These are phyloP conservation scores for Ceratobasidium sp. DNA, from an alignment of 1,284 basidiomycete species.

Conservation along the genomic window DNA sequence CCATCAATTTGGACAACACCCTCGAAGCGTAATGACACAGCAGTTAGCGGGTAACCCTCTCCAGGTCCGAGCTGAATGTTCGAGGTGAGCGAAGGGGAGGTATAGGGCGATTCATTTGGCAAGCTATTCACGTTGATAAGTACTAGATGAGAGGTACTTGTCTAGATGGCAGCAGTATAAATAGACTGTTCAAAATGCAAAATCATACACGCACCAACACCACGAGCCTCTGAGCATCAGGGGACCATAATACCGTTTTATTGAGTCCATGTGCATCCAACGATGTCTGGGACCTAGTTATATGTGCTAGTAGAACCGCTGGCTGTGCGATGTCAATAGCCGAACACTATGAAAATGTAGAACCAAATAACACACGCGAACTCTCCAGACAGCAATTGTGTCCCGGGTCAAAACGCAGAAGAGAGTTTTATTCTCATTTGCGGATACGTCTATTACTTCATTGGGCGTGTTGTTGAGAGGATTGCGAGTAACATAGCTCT, in stretches of 20 bases:
- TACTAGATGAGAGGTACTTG: conserved; percentile 77
- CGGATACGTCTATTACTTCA: conserved; percentile 63
- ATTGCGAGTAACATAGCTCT: conserved; percentile 61
- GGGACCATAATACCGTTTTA: conserved; percentile 74
- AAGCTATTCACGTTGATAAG: conserved; percentile 72
- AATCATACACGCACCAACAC: conserved; percentile 66
- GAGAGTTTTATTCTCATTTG: conserved; percentile 75
- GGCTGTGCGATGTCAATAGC: conserved; percentile 61
- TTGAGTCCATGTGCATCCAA: conserved; percentile 82
- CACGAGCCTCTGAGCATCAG: conserved; percentile 76
- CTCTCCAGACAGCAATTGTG: conserved; percentile 79
- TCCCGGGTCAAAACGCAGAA: conserved; percentile 76
- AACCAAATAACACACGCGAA: conserved; percentile 65
- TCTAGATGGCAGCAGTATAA: conserved; percentile 57
- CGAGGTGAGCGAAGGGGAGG: conserved; percentile 60
- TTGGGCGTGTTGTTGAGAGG: conserved; percentile 57
- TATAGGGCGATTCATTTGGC: conserved; percentile 59
- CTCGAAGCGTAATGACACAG: conserved; percentile 72
- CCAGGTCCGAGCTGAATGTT: conserved; percentile 76
- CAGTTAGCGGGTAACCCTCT: conserved; percentile 70
- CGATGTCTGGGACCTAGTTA: conserved; percentile 78
- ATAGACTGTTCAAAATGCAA: conserved; percentile 40
- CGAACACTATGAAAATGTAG: neutral
- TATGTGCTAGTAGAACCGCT: conserved; percentile 73
- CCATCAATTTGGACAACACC: conserved; percentile 84